Base-by-base conservation (phyloP, 495 filamentous ascomycete genomes). In the Corynascus novoguineensis region DNA sequence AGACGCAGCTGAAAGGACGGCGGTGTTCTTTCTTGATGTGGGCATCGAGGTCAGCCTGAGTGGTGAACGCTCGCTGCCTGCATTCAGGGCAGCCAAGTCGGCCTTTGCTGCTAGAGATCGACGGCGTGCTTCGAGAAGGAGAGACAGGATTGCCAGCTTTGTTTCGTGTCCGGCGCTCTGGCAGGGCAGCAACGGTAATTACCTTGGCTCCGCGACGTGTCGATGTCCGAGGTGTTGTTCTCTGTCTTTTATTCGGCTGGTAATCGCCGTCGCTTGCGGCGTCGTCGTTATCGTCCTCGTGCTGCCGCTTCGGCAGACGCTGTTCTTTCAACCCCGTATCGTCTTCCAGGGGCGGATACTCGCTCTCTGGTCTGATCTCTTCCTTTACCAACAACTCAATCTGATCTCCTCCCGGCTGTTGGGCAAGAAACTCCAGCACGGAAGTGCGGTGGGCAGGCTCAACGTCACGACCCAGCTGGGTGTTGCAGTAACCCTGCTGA, bases 1-100 rank as follows among this genome's bases (percentile, higher is more conserved):
- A 92, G 56, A 86, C 85, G 73, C 92, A 97, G 46, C 78, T 72
- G 68, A 92, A 96, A 0, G 83, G 81, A 4, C 88, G 78, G 51
- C 83, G 75, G 53, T 75, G 68, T 50, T 50, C 21, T 25, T 74
- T 73, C 59, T 77, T 75, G 61, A 75, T 71, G 65, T 83, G 81
- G 31, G 67, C 73, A 47, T 81, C 68, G 2, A 76, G 71, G 24
- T 64, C 53, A 15, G 53, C 31, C 17, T 71, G 63, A 58, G 75
- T 67, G 47, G 71, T 69, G 66, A 78, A 80, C 46, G 50, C 53
- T n/a, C 56, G 52, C 32, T 67, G 64, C 24, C 59, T 57, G 62
- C 64, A 65, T 11, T 57, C 49, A 21, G 31, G 19, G 41, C 63
- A 68, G 24, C 34, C 27, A 32, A 59, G 37, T 32, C 54, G 35